Evolutionary conservation across 2,329 filamentous ascomycete genomes (phyloP), one percentile per base, ranked within the genome.

Genomic region (Alternaria triticina): DNA sequence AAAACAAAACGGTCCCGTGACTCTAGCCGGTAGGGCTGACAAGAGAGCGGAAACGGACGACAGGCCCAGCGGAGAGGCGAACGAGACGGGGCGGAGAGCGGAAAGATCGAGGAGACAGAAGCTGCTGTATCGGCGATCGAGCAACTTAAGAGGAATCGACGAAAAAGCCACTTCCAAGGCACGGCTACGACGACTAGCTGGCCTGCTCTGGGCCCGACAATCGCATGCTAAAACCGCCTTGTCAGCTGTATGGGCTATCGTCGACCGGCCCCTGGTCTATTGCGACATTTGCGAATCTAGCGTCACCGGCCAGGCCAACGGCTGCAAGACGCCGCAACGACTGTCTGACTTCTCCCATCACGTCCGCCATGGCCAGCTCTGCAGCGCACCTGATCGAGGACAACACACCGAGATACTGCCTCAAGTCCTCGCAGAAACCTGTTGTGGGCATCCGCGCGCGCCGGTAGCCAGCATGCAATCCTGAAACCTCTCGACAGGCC

Each of bases 111-210:
- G 25, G 27, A 13, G 36, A 30, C 25, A 23, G 47, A 45, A 22
- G 43, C 15, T 33, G 23, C 8, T 33, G 47, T 62, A 59, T 62
- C 56, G 49, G 60, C 60, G 56, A 62, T 62, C 60, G 60, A 50
- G 56, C 56, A 54, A 22, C 33, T 62, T 62, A 62, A 49, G 60
- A 54, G 60, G 36, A 30, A 62, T 62, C 60, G 60, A 59, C 15
- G 10, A 57, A 57, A 54, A 59, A 33, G 40, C 23, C 17, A 28
- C 17, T 57, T 62, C 33, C 60, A 59, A 62, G 60, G 60, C 56
- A 59, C 50, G 36, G 56, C 60, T 45, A 43, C 20, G 60, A 57
- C 15, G 49, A 30, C 59, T 59, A 54, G 49, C 40, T 23, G 36
- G 59, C 30, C 23, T 44, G 43, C 47, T 40, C 55, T 62, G 54